Base-by-base conservation (phyloP, 2,329 filamentous ascomycete species). In the Talaromyces sp. region DNA sequence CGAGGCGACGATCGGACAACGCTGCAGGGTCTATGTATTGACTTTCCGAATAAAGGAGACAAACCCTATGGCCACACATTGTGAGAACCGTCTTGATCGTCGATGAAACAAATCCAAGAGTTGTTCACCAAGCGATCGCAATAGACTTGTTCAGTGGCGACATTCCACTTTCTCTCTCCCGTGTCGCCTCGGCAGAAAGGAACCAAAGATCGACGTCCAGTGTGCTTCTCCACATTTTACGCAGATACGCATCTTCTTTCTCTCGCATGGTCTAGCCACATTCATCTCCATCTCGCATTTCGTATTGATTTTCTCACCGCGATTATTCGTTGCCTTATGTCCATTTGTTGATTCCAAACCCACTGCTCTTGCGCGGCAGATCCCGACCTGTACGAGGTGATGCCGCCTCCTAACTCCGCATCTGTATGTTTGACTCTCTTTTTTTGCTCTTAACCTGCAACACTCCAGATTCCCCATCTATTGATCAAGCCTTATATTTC, bases 331-430 rank as follows among this genome's bases (percentile, higher is more conserved):
- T 14, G 14, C 33, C 33, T 32, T 43, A 13, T 9, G 16, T 11
- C 19, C 11, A 11, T 32, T 47, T 11, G 20, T 47, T 36, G 14
- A 35, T 37, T 10, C 24, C 44, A 7, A 20, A 47, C 17, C 24
- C 33, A 19, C n/a, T 39, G 36, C 44, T 17, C 32, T 30, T 14
- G 32, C 24, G 24, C 44, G 3, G 33, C 49, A 47, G 44, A 57
- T 55, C 54, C 51, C 45, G 50, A 57, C 61, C 57, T n/a, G n/a
- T 56, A 47, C 32, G 48, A 51, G 49, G 49, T 47, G 42, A 76
- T 75, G 72, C 73, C 75, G 58, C 75, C 75, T 58, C 72, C 68
- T 58, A 77, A 76, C 65, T 70, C 73, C 49, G 72, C 74, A 48
- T 70, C 68, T 61, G 75, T 77, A 73, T 57, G 74, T 66, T 51